Evolutionary conservation across 208 protist species (phyloP).

Genomic region (Crithidia sp.): DNA sequence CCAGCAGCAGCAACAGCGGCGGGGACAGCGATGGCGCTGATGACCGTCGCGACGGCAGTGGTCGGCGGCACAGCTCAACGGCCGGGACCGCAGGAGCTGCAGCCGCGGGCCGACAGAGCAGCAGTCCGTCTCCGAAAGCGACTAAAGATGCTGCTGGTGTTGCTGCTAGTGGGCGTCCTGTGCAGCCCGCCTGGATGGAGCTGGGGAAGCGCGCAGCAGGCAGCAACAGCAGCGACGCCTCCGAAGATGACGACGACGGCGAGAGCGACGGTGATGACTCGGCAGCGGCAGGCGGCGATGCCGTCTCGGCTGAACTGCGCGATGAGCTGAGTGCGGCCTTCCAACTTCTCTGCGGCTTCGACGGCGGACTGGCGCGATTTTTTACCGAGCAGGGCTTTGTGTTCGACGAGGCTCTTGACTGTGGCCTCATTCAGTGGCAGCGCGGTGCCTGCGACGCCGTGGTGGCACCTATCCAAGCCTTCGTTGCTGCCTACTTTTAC

Average conservation of each 20-base stretch:
- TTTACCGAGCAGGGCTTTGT: constrained; percentile 76
- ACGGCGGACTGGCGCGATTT: constrained; percentile 19
- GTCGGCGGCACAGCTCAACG: background rate
- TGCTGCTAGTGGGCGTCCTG: background rate
- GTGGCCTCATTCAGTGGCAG: constrained; percentile 68
- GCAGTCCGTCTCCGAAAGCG: background rate
- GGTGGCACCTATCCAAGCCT: constrained; percentile 73
- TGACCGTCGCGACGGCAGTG: background rate
- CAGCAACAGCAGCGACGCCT: constrained; percentile 11
- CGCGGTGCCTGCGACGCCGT: constrained; percentile 60
- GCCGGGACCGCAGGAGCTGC: too few species aligned
- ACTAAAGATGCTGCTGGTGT: background rate
- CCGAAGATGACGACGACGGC: constrained; percentile 10
- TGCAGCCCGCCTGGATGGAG: constrained; percentile 29
- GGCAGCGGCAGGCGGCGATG: constrained; percentile 9
- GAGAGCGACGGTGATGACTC: background rate
- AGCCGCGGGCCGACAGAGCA: background rate
- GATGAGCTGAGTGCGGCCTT: constrained; percentile 41
- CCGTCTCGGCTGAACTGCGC: constrained; percentile 31
- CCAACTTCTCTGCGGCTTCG: constrained; percentile 49
- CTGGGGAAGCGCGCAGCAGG: background rate
- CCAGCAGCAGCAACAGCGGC: constrained; percentile 19
- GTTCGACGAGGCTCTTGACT: constrained; percentile 68
- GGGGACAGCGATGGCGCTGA: background rate
- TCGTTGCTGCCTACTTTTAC: constrained; percentile 69